Conservation (phyloP, 495 filamentous ascomycete species). For the Aspergillus sclerotiicarbonarius region DNA sequence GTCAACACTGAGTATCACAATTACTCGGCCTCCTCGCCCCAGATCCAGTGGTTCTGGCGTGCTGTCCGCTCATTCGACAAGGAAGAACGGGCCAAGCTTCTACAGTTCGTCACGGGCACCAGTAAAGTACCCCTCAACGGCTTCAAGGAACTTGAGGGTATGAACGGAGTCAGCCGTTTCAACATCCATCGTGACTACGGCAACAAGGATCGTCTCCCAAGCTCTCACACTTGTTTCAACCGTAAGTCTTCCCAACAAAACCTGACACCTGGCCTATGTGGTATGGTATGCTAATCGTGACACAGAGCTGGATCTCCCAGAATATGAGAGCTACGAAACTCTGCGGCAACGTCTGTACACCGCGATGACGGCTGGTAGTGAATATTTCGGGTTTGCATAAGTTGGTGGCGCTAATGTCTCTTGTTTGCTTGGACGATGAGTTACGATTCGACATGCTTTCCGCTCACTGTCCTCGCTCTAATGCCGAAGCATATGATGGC, state of each 20-base stretch:
- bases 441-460: conserved; percentile 12
- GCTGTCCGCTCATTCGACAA: conserved; percentile 98
- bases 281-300: conserved; percentile 32
- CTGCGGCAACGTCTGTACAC: conserved; percentile 85
- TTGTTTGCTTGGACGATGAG: conserved; percentile 10
- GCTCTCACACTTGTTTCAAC: conserved; percentile 98
- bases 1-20: conserved; percentile 98
- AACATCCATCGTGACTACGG: conserved; percentile 99
- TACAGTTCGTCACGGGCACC: conserved; percentile 98
- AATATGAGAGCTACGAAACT: conserved; percentile 95
- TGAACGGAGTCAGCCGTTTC: conserved; percentile 98
- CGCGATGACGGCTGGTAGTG: conserved; percentile 91
- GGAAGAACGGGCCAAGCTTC: conserved; percentile 94
- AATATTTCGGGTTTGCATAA: conserved; percentile 97
- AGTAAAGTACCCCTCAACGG: conserved; percentile 98
- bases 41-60: conserved; percentile 99
- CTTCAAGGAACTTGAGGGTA: conserved; percentile 98
- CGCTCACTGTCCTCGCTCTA: conserved; percentile 17
- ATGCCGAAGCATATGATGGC: conserved; percentile 49
- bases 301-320: conserved; percentile 94
- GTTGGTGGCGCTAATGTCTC: conserved; percentile 16
- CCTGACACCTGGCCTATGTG: not conserved
- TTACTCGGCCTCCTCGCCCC: conserved; percentile 88
- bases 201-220: conserved; percentile 93
- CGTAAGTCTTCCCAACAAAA: conserved; percentile 61